Conservation (phyloP, 306 rosid genomes). For the Cucurbita ficifolia region DNA sequence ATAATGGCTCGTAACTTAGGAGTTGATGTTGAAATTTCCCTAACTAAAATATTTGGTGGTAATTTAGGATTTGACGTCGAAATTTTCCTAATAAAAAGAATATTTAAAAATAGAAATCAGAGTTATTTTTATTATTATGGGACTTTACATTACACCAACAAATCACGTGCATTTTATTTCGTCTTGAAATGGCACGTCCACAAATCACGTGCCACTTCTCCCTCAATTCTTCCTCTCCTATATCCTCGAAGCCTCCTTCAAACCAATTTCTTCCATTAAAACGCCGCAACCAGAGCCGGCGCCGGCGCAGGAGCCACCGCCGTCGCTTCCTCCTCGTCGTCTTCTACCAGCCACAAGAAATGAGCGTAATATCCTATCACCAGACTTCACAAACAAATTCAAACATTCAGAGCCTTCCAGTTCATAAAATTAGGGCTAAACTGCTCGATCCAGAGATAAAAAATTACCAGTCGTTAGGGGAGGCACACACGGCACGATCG, state of each 20-base stretch:
- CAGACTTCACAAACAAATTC: constrained; percentile 10
- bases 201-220: background rate
- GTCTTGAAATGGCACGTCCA: background rate
- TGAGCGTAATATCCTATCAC: constrained; percentile 60
- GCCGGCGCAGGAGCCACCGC: constrained; percentile 2
- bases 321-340: constrained; percentile 17
- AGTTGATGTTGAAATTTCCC: no score
- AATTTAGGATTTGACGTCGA: no score
- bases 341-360: constrained; percentile 63
- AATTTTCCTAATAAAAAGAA: no score
- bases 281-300: constrained; percentile 21
- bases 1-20: no score
- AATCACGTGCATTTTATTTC: background rate
- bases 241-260: background rate
- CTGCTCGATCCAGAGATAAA: background rate
- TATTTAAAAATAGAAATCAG: no score
- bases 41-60: no score
- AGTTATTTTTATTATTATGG: no score
- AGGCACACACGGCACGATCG: constrained; percentile 44
- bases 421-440: background rate
- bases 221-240: background rate
- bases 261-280: background rate
- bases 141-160: no score
- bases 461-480: constrained; percentile 54
- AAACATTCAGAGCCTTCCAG: background rate